Percentiles rank a stretch among this genome's conserved stretches.
Conservation (phyloP, 2,329 filamentous ascomycete species). For the Diaporthe nobilis region DNA sequence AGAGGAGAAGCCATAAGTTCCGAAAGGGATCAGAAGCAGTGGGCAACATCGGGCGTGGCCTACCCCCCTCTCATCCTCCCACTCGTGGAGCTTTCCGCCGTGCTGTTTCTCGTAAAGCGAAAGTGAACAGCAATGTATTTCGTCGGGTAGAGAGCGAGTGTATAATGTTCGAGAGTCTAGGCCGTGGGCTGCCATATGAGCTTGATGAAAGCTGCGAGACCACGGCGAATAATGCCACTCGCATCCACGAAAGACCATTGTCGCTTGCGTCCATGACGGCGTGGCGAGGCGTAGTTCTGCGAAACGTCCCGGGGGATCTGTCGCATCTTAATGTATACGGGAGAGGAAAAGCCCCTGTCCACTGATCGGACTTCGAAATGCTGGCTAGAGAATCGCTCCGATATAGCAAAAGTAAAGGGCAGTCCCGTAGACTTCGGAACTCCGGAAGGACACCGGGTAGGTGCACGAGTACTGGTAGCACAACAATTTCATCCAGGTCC, state of each 20-base stretch:
- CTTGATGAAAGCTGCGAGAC: not conserved
- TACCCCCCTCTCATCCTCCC: not conserved
- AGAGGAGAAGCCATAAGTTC: not conserved
- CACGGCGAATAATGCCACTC: not conserved
- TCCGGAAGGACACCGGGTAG: not conserved
- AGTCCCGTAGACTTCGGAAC: not conserved
- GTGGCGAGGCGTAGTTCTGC: too few relatives aligned
- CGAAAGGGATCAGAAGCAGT: not conserved
- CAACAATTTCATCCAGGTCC: not conserved
- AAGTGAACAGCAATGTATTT: not conserved
- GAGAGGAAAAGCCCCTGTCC: not conserved
- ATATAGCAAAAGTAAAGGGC: not conserved
- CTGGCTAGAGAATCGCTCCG: not conserved
- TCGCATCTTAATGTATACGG: not conserved
- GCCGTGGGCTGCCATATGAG: too few relatives aligned
- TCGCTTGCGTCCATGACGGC: not conserved
- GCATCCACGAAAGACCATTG: not conserved
- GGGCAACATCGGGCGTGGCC: not conserved
- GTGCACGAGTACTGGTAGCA: not conserved
- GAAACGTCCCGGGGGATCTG: not conserved
- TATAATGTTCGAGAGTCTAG: not conserved
- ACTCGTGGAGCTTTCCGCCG: not conserved
- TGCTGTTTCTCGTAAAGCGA: not conserved
- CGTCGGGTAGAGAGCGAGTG: not conserved
- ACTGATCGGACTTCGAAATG: not conserved